Conservation (phyloP, 2,329 filamentous ascomycete genomes). For the Pseudogymnoascus destructans region DNA sequence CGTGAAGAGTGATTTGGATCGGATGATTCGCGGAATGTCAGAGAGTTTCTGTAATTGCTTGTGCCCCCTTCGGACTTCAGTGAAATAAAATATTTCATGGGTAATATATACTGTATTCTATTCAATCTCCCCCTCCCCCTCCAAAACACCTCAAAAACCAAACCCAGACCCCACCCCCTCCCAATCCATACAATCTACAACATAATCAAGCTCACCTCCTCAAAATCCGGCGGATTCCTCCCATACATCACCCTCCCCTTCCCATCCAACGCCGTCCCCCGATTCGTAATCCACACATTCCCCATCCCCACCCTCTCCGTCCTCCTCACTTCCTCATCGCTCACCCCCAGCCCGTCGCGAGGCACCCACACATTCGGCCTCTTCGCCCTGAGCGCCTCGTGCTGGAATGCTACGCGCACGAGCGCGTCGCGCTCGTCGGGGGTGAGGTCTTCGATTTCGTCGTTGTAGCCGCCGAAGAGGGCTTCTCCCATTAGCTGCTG, state of each 20-base stretch:
- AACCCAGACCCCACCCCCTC: neutral
- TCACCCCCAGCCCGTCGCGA: constrained; percentile 72
- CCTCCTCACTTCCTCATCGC: constrained; percentile 73
- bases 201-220: constrained; percentile 74
- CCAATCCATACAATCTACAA: constrained; percentile 34
- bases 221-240: constrained; percentile 77
- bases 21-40: neutral
- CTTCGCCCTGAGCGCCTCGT: constrained; percentile 68
- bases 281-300: constrained; percentile 79
- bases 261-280: constrained; percentile 73
- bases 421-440: constrained; percentile 79
- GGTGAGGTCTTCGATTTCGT: constrained; percentile 85
- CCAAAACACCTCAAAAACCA: neutral
- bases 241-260: constrained; percentile 75
- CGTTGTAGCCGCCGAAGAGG: constrained; percentile 58
- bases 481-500: constrained; percentile 61
- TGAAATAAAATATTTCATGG: neutral
- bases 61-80: neutral
- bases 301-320: constrained; percentile 43
- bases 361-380: constrained; percentile 88
- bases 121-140: too few species aligned
- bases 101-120: constrained; percentile 5
- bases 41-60: neutral
- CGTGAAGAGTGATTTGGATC: neutral
- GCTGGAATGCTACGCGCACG: constrained; percentile 76